Conservation (phyloP, 2,329 filamentous ascomycete genomes). For the Penicillium sp. region DNA sequence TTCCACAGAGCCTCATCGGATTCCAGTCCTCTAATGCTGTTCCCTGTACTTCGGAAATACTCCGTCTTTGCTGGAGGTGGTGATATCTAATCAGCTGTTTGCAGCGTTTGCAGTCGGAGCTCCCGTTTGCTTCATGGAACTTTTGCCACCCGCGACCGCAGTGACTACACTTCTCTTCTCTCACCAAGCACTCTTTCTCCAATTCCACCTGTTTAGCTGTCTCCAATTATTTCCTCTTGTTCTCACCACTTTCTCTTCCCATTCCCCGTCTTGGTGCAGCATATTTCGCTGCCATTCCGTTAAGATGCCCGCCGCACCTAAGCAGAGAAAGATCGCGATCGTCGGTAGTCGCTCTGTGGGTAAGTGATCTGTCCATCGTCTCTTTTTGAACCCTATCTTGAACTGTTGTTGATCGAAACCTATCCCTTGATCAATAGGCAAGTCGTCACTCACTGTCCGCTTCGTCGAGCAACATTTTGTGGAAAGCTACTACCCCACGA, state of each 20-base stretch:
- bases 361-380: conserved; percentile 46
- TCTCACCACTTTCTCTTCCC: neutral
- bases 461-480: conserved; percentile 98
- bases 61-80: neutral
- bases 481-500: conserved; percentile 98
- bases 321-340: conserved; percentile 94
- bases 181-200: conserved; percentile 3
- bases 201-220: neutral
- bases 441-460: conserved; percentile 94
- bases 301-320: conserved; percentile 69
- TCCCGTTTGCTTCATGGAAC: conserved; percentile 25
- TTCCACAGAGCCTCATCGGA: no score
- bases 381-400: neutral
- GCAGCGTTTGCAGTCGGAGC: conserved; percentile 27
- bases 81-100: conserved; percentile 21
- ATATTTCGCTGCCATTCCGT: neutral
- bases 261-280: neutral
- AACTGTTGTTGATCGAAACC: neutral
- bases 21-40: no score
- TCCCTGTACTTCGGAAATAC: neutral
- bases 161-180: conserved; percentile 9
- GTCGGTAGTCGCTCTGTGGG: conserved; percentile 91
- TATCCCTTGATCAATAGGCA: conserved; percentile 62
- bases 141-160: conserved; percentile 25
- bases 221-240: neutral